Evolutionary conservation across 768 basidiomycete species (phyloP), one percentile per base, ranked within the genome.

Genomic region (Cantharellus cinnabarinus): DNA sequence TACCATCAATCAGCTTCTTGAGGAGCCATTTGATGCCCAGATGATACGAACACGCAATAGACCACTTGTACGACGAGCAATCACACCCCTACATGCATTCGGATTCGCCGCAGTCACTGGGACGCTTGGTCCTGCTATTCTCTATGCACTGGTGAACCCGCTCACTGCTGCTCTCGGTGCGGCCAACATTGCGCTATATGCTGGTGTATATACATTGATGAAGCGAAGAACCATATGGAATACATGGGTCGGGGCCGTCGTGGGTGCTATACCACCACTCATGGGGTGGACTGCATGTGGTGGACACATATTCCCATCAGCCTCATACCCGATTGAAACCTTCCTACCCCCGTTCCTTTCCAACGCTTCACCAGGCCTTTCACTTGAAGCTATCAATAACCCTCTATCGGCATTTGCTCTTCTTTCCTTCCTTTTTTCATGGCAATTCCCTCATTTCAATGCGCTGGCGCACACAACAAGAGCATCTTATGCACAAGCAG

Each of bases 391-490:
- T 42, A 38, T 62, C 55, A 80, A 93, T 68, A 91, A 88, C 67
- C 82, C 90, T 0, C 77, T 95, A 48, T 79, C 85, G 0, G 83
- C 90, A 0, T 70, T 87, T 60, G 80, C 83, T 2, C 73, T 99
- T 2, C 89, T 87, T 71, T 76, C 83, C 70, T 70, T 98, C 53
- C 77, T 95, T 4, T 99, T 82, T 73, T 85, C 85, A 62, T 99
- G 94, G 94, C 95, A 99, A 68, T 98, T 98, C 72, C 93, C 94
- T 41, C 94, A 99, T 69, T 98, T 99, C 74, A 97, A 93, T 70
- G 70, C 89, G 1, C 75, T 99, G n/a, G 82, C 91, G 4, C 79
- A 95, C 70, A 74, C 93, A 56, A 77, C 93, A 4, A 80, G 93
- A 42, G 80, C 77, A 5, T 84, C 84, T 20, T 99, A 99, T 70